These are phyloP conservation scores for Inga laurina DNA, from an alignment of 306 rosid genomes.

Conservation along the genomic window DNA sequence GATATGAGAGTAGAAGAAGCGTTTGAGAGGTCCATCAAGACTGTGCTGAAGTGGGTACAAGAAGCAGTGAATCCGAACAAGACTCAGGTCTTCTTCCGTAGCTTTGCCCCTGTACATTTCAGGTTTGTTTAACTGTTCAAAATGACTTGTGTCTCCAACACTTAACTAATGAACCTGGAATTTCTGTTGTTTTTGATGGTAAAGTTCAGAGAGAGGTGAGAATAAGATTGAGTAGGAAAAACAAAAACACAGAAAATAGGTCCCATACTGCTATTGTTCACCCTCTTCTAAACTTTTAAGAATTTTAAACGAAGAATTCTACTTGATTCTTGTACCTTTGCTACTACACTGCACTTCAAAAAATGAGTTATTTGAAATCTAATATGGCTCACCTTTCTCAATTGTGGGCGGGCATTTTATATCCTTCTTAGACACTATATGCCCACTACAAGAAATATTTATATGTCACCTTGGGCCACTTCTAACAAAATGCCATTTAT, in stretches of 20 bases:
- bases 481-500: background rate
- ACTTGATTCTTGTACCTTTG: background rate
- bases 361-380: background rate
- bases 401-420: background rate
- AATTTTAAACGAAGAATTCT: background rate
- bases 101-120: conserved; percentile 87
- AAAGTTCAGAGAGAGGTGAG: background rate
- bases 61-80: conserved; percentile 48
- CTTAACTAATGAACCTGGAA: background rate
- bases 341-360: background rate
- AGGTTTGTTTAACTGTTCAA: conserved; percentile 46
- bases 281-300: background rate
- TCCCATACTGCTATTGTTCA: background rate
- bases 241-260: background rate
- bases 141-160: background rate
- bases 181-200: background rate
- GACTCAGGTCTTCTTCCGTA: conserved; percentile 76
- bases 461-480: background rate
- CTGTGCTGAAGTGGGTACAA: conserved; percentile 69
- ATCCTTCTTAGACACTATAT: background rate
- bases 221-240: background rate
- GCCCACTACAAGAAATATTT: background rate
- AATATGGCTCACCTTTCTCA: background rate
- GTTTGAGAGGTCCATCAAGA: conserved; percentile 59
- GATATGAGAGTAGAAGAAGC: conserved; percentile 75